These are phyloP conservation scores for Cryptococcus jaspeensis DNA, from an alignment of 1,284 basidiomycete species.

Conservation along the genomic window DNA sequence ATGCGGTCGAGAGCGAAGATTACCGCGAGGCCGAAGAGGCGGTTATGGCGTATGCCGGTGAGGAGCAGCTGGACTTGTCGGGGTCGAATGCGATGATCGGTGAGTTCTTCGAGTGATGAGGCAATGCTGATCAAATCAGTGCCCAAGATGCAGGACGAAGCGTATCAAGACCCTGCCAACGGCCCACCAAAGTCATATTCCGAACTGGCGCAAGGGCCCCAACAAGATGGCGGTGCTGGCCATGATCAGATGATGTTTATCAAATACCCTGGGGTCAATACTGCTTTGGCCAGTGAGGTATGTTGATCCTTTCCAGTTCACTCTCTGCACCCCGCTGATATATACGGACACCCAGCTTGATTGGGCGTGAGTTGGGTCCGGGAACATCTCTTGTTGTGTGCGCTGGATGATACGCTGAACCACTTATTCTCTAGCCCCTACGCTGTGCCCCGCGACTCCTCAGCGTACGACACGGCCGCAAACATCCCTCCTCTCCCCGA, in stretches of 20 bases:
- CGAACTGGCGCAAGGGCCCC: not conserved
- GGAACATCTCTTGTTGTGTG: no score
- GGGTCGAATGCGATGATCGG: not conserved
- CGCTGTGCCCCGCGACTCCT: not conserved
- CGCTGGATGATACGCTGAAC: no score
- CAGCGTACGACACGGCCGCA: not conserved
- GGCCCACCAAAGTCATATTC: not conserved
- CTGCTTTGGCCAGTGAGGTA: slow-evolving; percentile 2
- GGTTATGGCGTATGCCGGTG: not conserved
- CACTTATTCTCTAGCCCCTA: not conserved
- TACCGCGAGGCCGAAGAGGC: not conserved
- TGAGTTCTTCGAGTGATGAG: not conserved
- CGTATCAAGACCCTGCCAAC: not conserved
- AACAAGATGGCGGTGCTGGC: not conserved
- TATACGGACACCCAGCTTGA: not conserved
- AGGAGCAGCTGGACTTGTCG: not conserved
- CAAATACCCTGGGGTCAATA: not conserved
- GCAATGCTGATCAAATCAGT: not conserved
- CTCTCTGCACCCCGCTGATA: no score
- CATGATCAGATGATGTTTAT: not conserved
- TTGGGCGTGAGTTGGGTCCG: not conserved
- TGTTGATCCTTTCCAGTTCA: no score
- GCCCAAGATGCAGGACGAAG: not conserved
- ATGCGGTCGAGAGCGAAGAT: not conserved
- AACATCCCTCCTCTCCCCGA: not conserved